Evolutionary conservation across 179 eudicot species (phyloP).

Genomic region (Spergularia azorica): DNA sequence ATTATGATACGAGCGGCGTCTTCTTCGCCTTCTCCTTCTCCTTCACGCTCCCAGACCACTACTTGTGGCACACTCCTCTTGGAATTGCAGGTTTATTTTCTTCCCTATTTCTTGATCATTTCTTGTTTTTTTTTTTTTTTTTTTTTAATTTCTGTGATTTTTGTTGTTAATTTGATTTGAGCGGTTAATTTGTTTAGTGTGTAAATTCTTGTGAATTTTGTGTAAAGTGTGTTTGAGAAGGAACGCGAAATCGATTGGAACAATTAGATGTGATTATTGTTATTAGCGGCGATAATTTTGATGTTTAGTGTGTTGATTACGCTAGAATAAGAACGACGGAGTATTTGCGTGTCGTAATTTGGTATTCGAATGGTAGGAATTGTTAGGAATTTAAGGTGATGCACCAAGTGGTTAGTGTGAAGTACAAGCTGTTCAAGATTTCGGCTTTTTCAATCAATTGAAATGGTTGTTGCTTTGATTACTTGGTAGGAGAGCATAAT

Average conservation of each 20-base stretch:
- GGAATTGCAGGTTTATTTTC: constrained; percentile 50
- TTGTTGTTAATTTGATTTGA: background rate
- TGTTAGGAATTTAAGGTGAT: background rate
- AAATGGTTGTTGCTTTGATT: background rate
- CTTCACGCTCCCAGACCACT: constrained; percentile 33
- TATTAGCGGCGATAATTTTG: background rate
- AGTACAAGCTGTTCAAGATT: background rate
- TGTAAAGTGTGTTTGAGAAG: background rate
- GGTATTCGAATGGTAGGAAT: background rate
- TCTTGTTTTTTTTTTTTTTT: background rate
- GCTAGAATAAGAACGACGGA: background rate
- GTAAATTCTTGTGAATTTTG: no score
- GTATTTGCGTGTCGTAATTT: background rate
- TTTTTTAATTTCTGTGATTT: background rate
- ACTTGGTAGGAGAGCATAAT: background rate
- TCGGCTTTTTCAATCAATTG: background rate
- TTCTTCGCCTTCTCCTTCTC: constrained; percentile 21
- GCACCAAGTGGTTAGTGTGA: background rate
- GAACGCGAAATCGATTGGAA: background rate
- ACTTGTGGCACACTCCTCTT: constrained; percentile 57
- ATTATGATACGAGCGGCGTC: background rate
- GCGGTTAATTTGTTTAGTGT: background rate
- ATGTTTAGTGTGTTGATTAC: background rate
- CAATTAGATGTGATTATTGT: background rate
- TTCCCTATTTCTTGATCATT: background rate